Evolutionary conservation across 495 filamentous ascomycete species (phyloP).

Genomic region (Cenococcum geophilum): DNA sequence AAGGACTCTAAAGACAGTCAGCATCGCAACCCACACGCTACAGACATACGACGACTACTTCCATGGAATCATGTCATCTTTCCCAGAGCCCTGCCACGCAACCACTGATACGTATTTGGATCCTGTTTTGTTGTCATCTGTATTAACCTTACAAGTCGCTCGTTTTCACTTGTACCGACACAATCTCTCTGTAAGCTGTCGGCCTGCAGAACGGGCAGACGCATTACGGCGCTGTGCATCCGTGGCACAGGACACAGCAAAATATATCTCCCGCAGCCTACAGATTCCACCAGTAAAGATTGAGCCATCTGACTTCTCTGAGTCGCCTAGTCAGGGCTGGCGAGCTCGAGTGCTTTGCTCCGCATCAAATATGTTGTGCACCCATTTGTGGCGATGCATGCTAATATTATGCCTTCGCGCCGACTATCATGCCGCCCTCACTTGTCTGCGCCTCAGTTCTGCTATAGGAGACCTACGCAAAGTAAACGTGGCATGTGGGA

Average conservation of each 20-base stretch:
- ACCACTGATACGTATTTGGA: constrained; percentile 59
- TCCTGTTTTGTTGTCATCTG: constrained; percentile 62
- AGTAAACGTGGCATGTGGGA: constrained; percentile 72
- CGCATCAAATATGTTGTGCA: constrained; percentile 63
- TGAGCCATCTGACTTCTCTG: constrained; percentile 1
- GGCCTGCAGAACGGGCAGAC: constrained; percentile 53
- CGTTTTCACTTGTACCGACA: constrained; percentile 84
- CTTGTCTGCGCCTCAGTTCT: constrained; percentile 64
- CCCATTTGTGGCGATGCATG: constrained; percentile 85
- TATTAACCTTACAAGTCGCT: constrained; percentile 74
- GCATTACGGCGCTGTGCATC: constrained; percentile 73
- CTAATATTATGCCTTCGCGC: constrained; percentile 71
- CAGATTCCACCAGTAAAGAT: constrained; percentile 2
- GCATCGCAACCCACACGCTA: constrained; percentile 63
- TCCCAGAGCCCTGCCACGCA: constrained; percentile 66
- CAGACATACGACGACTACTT: constrained; percentile 81
- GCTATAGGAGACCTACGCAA: constrained; percentile 62
- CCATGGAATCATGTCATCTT: constrained; percentile 61
- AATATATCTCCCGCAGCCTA: constrained; percentile 56
- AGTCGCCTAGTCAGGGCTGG: constrained; percentile 35
- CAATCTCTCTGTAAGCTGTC: constrained; percentile 73
- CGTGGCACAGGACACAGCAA: constrained; percentile 70
- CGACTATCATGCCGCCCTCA: constrained; percentile 63
- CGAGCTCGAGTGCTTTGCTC: constrained; percentile 47
- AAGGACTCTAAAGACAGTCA: constrained; percentile 61